Evolutionary conservation across 2,329 filamentous ascomycete species (phyloP), one percentile per base, ranked within the genome.

Genomic region (Calonectria ilicicola): DNA sequence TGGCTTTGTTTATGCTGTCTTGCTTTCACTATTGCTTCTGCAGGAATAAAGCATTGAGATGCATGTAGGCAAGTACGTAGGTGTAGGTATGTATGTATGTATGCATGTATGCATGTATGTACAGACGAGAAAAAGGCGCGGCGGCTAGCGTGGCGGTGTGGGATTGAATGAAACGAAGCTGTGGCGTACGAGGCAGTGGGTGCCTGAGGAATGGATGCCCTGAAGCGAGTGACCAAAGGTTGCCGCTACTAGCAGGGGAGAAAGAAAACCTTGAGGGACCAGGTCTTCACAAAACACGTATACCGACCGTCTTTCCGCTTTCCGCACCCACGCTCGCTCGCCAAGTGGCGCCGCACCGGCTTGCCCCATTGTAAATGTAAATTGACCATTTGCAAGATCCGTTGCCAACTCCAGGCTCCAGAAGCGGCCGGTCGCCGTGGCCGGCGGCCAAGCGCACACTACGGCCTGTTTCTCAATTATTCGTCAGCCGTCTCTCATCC

Each of bases 281-380:
- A 47, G n/a, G 44, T 21, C n/a, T 47, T 47, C 9, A 19, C 64
- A n/a, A 66, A 68, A 53, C 53, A 56, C 44, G 53, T 44, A 63
- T 63, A 62, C 56, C 44, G n/a, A 21, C 53, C 53, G 3, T 60
- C 12, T 47, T 47, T 5, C 21, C 32, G 56, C 44, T 46, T 42
- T 23, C 70, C 49, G 29, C 66, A 63, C 23, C 74, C 67, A 69
- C 70, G 63, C 21, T 70, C 76, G 76, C 53, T 70, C 70, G 70
- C 78, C 76, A 73, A 76, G 75, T 76, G 76, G 76, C 76, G 75
- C 70, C 65, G 75, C 69, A 76, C 66, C 56, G 70, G 53, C 29
- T 65, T 51, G 53, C 38, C 70, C 65, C 53, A 17, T 58, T 40
- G n/a, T 53, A 58, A 51, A 68, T 40, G n/a, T 53, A 58, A 51